phyloP scores from a whole-genome alignment of 208 protist genomes.

The Zelonia costaricensis region DNA sequence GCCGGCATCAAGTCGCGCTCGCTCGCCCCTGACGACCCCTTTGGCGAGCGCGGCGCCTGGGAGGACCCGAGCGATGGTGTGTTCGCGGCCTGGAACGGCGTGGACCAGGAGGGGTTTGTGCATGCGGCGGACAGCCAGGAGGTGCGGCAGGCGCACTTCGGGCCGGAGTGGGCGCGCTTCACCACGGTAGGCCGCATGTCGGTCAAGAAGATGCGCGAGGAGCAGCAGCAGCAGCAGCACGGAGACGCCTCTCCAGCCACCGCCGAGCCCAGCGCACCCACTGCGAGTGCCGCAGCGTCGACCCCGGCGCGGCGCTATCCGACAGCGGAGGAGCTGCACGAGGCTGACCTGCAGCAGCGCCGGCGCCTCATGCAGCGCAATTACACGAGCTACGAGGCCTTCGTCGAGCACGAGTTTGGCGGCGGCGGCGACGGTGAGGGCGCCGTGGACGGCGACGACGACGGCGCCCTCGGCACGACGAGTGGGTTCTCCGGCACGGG shows the following conservation, averaged over 20 bases:
- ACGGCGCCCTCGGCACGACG: background rate
- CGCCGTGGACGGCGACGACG: background rate
- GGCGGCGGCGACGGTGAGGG: conserved; percentile 19
- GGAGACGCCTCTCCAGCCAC: too few relatives aligned
- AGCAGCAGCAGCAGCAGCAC: conserved; percentile 12
- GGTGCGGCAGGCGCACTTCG: conserved; percentile 75
- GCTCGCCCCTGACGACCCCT: conserved; percentile 65
- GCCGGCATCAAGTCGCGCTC: conserved; percentile 44
- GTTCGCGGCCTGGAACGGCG: conserved; percentile 69
- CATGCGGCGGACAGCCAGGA: conserved; percentile 63
- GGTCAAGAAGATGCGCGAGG: conserved; percentile 60
- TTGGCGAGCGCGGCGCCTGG: conserved; percentile 65
- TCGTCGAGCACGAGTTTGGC: conserved; percentile 52
- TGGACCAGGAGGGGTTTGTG: conserved; percentile 64
- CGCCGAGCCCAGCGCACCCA: too few relatives aligned
- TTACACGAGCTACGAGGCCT: conserved; percentile 75
- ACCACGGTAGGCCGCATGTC: conserved; percentile 68
- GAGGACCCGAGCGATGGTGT: conserved; percentile 70
- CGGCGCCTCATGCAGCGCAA: conserved; percentile 55
- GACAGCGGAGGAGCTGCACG: conserved; percentile 53
- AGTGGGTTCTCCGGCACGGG: background rate
- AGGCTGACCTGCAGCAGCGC: conserved; percentile 37
- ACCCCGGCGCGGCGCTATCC: conserved; percentile 6
- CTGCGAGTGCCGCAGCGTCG: background rate
- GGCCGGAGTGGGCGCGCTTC: conserved; percentile 77